These are phyloP conservation scores for Chaetomium olivaceum DNA, from an alignment of 2,329 filamentous ascomycete genomes.

Conservation along the genomic window DNA sequence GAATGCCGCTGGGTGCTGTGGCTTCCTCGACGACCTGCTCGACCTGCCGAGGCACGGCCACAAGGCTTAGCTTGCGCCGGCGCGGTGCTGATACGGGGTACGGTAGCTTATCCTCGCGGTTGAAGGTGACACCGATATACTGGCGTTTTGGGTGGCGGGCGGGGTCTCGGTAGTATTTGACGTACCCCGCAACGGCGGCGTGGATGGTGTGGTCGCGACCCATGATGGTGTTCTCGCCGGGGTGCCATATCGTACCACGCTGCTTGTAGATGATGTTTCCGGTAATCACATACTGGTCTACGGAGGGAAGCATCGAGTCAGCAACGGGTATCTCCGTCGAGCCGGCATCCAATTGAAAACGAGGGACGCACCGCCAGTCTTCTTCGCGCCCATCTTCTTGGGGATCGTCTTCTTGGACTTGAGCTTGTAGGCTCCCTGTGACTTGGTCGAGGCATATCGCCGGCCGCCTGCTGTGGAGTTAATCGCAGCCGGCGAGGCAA, in stretches of 20 bases:
- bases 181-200: constrained; percentile 80
- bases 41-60: constrained; percentile 48
- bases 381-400: constrained; percentile 93
- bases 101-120: constrained; percentile 78
- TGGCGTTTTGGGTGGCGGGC: constrained; percentile 78
- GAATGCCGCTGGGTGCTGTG: constrained; percentile 42
- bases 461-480: constrained; percentile 51
- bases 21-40: constrained; percentile 39
- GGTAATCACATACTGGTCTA: constrained; percentile 88
- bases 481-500: constrained; percentile 36
- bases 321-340: not conserved
- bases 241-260: constrained; percentile 89
- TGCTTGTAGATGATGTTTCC: constrained; percentile 99
- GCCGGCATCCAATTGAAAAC: not conserved
- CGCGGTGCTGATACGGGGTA: constrained; percentile 72
- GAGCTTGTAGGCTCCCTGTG: constrained; percentile 68
- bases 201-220: constrained; percentile 97
- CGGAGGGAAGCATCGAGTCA: not conserved
- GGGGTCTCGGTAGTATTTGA: constrained; percentile 95
- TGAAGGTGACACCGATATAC: constrained; percentile 91
- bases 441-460: constrained; percentile 60
- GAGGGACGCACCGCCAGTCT: constrained; percentile 71
- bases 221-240: constrained; percentile 93
- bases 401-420: constrained; percentile 60
- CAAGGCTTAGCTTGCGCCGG: constrained; percentile 74